phyloP scores from a whole-genome alignment of 2,329 filamentous ascomycete species.

The Byssothecium circinans region DNA sequence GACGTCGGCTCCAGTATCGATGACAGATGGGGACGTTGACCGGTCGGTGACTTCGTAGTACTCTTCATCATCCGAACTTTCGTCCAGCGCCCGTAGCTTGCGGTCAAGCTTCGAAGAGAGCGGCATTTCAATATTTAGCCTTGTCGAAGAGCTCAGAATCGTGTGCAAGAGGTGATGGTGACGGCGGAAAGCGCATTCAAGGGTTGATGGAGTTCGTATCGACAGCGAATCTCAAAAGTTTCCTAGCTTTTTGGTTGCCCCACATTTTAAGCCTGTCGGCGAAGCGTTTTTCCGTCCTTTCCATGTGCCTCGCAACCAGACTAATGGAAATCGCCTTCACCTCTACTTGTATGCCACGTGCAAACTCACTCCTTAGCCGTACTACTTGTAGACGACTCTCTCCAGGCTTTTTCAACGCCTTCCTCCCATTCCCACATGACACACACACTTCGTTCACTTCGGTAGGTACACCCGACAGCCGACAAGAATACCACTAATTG shows the following conservation, averaged over 20 bases:
- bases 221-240: no score
- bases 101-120: slow-evolving; percentile 41
- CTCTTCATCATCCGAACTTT: slow-evolving; percentile 41
- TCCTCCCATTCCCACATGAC: no score
- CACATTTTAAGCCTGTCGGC: background rate
- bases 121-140: slow-evolving; percentile 24
- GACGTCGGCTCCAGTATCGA: slow-evolving; percentile 44
- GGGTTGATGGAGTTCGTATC: no score
- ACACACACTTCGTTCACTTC: no score
- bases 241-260: slow-evolving; percentile 5
- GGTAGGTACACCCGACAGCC: no score
- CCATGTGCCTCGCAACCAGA: background rate
- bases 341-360: no score
- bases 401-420: no score
- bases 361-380: no score
- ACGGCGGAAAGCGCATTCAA: no score
- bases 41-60: slow-evolving; percentile 46
- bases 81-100: slow-evolving; percentile 39
- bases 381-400: no score
- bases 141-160: background rate
- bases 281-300: background rate
- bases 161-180: background rate
- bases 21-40: slow-evolving; percentile 44
- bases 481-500: background rate
- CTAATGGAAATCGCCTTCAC: no score